Evolutionary conservation across 352 stramenopile genomes (phyloP), one percentile per base, ranked within the genome.

Genomic region (Phytopythium sindhum): DNA sequence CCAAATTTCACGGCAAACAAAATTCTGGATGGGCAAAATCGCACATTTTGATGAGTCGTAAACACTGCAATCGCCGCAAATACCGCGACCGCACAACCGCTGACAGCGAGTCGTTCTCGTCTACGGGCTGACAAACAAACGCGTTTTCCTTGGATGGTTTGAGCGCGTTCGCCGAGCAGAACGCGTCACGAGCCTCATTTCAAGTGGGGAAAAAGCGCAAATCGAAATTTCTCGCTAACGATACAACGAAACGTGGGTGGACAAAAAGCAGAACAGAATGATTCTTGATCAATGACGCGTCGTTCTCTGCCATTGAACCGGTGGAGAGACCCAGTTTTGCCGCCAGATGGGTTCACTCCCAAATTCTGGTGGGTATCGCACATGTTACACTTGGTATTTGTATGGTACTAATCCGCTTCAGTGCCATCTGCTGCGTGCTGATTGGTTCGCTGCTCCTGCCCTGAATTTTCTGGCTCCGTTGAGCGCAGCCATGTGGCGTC

Each of bases 401-500:
- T 50, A 50, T 50, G 42, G 5, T 10, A 1, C 41, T 45, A n/a
- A 45, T 45, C 39, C 10, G 42, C 19, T 24, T 24, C 2, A 8
- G 23, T 29, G 26, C 50, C 50, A 56, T 28, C 17, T 56, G 50
- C 50, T 8, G 24, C 50, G 12, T 28, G 26, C 26, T 37, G 50
- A 56, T 56, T 56, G 50, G 50, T 11, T 37, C 15, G 29, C 24
- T 6, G 50, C 42, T 56, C 26, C 17, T 28, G 50, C 24, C 0
- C 50, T 39, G 26, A 56, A 26, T 39, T 35, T 41, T 56, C 50
- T 19, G 17, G 50, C 17, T 54, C n/a, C n/a, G 21, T 52, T 4
- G 28, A 52, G 24, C 4, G 45, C 50, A 56, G 50, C 50, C 50
- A 56, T 56, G 50, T 56, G 47, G 23, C 47, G 19, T 45, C 17